Conservation (phyloP, 2,329 filamentous ascomycete species). For the Cytospora schulzeri region DNA sequence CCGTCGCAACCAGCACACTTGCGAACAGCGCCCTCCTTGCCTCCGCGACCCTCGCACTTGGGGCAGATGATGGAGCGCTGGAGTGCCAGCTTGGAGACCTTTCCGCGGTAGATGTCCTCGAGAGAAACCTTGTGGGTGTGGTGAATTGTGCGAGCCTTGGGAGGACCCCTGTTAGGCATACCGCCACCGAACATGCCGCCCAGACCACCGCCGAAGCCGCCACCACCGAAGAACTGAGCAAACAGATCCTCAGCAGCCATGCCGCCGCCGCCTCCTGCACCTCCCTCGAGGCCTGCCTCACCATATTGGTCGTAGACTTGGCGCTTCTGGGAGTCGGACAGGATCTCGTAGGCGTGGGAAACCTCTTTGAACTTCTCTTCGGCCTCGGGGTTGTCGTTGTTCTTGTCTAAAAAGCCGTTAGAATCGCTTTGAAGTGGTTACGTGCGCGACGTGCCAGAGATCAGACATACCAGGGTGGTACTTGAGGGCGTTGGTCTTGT, state of each 20-base stretch:
- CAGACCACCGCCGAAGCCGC: conserved; percentile 71
- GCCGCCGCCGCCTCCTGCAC: conserved; percentile 71
- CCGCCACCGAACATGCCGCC: conserved; percentile 79
- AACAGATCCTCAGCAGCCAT: conserved; percentile 98
- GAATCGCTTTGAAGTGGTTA: conserved; percentile 5
- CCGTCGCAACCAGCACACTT: conserved; percentile 90
- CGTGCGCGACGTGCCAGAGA: not conserved
- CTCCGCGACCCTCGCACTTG: conserved; percentile 90
- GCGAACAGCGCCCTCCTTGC: conserved; percentile 97
- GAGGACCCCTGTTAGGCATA: conserved; percentile 77
- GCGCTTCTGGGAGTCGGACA: conserved; percentile 91
- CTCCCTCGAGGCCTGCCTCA: conserved; percentile 92
- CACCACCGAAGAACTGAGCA: conserved; percentile 86
- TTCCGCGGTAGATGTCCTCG: conserved; percentile 97
- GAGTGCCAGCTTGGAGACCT: conserved; percentile 94
- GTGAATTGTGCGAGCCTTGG: conserved; percentile 91
- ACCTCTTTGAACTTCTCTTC: conserved; percentile 99
- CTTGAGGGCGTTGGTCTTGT: conserved; percentile 81
- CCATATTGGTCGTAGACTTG: conserved; percentile 95
- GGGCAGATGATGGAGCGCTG: conserved; percentile 97
- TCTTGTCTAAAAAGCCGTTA: conserved; percentile 72
- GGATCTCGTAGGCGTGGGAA: conserved; percentile 91
- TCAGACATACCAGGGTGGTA: conserved; percentile 74
- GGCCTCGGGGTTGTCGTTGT: conserved; percentile 87
- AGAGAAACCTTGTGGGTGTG: conserved; percentile 98